Percentiles rank a stretch among this genome's conserved stretches.
Conservation (phyloP, 78 protist species). For the Fonticula alba region DNA sequence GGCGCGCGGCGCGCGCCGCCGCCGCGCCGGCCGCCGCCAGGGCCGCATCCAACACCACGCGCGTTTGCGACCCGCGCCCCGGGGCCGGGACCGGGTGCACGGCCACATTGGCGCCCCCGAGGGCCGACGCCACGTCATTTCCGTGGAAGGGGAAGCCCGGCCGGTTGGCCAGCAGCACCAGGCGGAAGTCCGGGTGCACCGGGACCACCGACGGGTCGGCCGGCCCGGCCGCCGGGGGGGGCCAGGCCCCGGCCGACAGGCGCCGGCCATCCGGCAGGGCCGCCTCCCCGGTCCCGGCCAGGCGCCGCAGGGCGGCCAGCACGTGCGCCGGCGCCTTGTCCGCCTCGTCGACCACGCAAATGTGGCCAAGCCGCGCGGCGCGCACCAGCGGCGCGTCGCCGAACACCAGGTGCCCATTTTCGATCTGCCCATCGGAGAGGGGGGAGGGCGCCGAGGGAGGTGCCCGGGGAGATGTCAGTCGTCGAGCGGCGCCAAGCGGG, state of each 20-base stretch:
- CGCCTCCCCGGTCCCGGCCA: slow-evolving; percentile 26
- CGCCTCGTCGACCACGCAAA: slow-evolving; percentile 54
- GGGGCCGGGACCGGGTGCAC: slow-evolving; percentile 18
- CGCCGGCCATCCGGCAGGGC: slow-evolving; percentile 27
- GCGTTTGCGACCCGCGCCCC: slow-evolving; percentile 14
- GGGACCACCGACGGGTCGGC: background rate
- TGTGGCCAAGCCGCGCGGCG: slow-evolving; percentile 30
- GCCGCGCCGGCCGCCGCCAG: slow-evolving; percentile 8
- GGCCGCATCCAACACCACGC: background rate
- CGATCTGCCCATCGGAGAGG: too few relatives aligned
- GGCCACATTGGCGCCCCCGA: slow-evolving; percentile 36
- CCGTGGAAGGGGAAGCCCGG: slow-evolving; percentile 66
- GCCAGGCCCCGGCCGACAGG: background rate
- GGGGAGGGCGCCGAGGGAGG: too few relatives aligned
- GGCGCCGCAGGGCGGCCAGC: slow-evolving; percentile 21
- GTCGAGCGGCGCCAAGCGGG: too few relatives aligned
- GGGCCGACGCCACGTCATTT: slow-evolving; percentile 28
- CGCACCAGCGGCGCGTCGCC: slow-evolving; percentile 44
- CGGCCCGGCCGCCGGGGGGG: background rate
- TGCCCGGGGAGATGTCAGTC: too few relatives aligned
- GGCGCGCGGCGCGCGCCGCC: slow-evolving; percentile 20
- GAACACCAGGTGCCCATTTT: slow-evolving; percentile 13
- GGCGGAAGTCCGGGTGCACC: slow-evolving; percentile 41
- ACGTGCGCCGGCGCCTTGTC: slow-evolving; percentile 62
- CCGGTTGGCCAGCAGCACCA: slow-evolving; percentile 48